phyloP scores from a whole-genome alignment of 208 protist genomes.

The Wallacemonas sp. region DNA sequence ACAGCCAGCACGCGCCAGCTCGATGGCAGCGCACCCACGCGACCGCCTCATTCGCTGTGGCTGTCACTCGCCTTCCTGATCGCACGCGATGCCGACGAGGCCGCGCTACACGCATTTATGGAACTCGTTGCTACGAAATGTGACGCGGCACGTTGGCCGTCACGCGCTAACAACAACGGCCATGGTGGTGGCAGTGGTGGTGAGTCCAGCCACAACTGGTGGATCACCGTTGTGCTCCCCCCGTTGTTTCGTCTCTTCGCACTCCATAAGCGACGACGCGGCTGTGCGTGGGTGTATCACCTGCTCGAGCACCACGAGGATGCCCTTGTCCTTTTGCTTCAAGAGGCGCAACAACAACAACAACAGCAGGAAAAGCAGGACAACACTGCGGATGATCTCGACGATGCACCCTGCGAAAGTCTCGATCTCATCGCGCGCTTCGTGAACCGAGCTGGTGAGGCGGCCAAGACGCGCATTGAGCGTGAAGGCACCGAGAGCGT shows the following conservation, averaged over 20 bases:
- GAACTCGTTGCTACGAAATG: not conserved
- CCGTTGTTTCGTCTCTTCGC: conserved; percentile 11
- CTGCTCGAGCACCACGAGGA: conserved; percentile 28
- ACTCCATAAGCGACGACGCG: conserved; percentile 6
- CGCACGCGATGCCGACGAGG: not conserved
- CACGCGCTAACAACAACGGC: not conserved
- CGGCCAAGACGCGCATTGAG: too few species aligned
- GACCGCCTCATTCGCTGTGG: conserved; percentile 2
- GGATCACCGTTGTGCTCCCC: not conserved
- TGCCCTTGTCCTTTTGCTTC: conserved; percentile 16
- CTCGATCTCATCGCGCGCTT: not conserved
- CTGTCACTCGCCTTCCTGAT: not conserved
- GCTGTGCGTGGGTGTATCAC: conserved; percentile 40
- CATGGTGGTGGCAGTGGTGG: not conserved
- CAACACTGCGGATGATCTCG: too few species aligned
- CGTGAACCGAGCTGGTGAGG: not conserved
- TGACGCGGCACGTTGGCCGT: not conserved
- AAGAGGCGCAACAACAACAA: not conserved
- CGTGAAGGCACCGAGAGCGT: too few species aligned
- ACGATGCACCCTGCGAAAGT: not conserved
- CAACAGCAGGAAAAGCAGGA: not conserved
- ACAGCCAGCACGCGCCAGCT: too few species aligned
- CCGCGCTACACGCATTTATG: not conserved
- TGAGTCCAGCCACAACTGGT: not conserved
- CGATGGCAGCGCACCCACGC: not conserved